phyloP scores from a whole-genome alignment of 176 grass and related monocot species.

The Aegilops tauschii region DNA sequence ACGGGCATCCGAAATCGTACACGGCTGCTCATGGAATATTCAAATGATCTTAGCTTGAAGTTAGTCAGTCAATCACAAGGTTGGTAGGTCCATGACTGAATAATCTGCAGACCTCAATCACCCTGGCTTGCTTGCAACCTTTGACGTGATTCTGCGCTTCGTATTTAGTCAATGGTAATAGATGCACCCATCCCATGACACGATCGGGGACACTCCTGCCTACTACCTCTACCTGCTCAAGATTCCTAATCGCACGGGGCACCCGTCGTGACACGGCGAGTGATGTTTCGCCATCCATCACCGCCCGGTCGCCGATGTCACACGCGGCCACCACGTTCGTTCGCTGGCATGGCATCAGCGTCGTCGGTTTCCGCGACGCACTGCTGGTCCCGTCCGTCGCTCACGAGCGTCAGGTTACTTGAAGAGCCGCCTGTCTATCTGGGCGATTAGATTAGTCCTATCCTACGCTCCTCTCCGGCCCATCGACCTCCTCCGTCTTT shows the following conservation, averaged over 20 bases:
- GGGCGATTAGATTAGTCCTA: background rate
- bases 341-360: constrained; percentile 15
- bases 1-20: too few relatives aligned
- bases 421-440: background rate
- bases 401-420: background rate
- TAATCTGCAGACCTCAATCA: too few relatives aligned
- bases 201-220: background rate
- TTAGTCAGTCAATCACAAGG: too few relatives aligned
- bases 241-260: constrained; percentile 7
- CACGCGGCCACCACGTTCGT: background rate
- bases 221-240: background rate
- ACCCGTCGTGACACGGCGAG: background rate
- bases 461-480: background rate
- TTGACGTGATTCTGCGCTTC: background rate
- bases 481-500: constrained; percentile 8
- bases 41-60: too few relatives aligned
- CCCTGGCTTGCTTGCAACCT: background rate
- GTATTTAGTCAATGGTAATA: background rate
- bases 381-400: background rate
- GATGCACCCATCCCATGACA: background rate
- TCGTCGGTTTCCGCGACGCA: background rate
- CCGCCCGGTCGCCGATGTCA: background rate
- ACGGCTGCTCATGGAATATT: too few relatives aligned
- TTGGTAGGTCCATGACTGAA: too few relatives aligned
- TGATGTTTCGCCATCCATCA: background rate